Evolutionary conservation across 768 basidiomycete species (phyloP).

Genomic region (Hericium rajendrae): DNA sequence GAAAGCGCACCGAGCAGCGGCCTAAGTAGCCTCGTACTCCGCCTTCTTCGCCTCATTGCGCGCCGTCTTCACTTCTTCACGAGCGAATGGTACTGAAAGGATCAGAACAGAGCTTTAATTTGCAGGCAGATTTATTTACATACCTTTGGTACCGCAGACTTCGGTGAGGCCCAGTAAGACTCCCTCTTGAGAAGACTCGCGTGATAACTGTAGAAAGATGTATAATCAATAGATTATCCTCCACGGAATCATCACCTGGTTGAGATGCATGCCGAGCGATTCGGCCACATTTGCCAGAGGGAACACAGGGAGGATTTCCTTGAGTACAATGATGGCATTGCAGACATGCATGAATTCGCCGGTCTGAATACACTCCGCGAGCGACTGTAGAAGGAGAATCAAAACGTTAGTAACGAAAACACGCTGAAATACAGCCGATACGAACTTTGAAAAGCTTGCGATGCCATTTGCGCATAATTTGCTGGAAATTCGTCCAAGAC

Average conservation of each 20-base stretch:
- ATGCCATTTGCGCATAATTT: slow-evolving; percentile 74
- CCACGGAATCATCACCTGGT: slow-evolving; percentile 39
- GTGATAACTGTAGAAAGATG: slow-evolving; percentile 43
- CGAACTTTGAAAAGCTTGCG: too few relatives aligned
- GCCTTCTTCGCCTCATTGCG: slow-evolving; percentile 74
- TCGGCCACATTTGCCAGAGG: slow-evolving; percentile 54
- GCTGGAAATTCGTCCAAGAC: slow-evolving; percentile 60
- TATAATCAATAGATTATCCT: slow-evolving; percentile 5
- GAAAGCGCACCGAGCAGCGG: slow-evolving; percentile 43
- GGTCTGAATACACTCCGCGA: too few relatives aligned
- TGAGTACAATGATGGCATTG: slow-evolving; percentile 89
- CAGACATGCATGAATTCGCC: slow-evolving; percentile 98
- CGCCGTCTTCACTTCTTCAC: slow-evolving; percentile 64
- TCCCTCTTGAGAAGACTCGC: too few relatives aligned
- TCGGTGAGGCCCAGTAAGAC: slow-evolving; percentile 38
- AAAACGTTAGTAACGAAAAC: too few relatives aligned
- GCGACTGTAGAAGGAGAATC: too few relatives aligned
- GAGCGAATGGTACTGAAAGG: slow-evolving; percentile 90
- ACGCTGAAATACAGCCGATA: slow-evolving; percentile 69
- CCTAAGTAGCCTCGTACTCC: slow-evolving; percentile 62
- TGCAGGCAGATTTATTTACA: too few relatives aligned
- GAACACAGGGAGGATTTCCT: slow-evolving; percentile 85
- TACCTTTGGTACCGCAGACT: slow-evolving; percentile 25
- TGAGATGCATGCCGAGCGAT: slow-evolving; percentile 45
- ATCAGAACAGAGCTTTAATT: too few relatives aligned